Evolutionary conservation across 1,284 basidiomycete species (phyloP), one percentile per base, ranked within the genome.

Genomic region (Volvariella surrecta): DNA sequence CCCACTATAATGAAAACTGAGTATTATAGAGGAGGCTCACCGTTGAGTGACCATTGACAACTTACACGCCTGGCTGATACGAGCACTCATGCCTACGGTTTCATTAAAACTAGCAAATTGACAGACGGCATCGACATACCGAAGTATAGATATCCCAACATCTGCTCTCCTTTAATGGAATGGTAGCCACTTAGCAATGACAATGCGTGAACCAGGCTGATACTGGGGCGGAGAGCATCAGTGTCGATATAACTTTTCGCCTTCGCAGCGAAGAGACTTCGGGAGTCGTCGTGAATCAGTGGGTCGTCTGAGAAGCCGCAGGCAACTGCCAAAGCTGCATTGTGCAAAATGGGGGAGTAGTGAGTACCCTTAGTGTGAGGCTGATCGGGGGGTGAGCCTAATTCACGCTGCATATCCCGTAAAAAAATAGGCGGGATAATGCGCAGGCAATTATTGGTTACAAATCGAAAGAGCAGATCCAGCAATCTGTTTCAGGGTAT

Each of bases 281-380:
- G 57, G 6, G 24, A 6, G 0, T 63, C 61, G 10, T 63, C 57
- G 11, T 63, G 61, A 16, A 74, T 55, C 7, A 53, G 45, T 0
- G 67, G 65, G 35, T 76, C 64, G 44, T 73, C 68, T 8, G 70
- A 68, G 52, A 68, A 76, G 0, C 69, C 64, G 0, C 67, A 60
- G 1, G 71, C 74, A 19, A 80, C 57, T 3, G 76, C 63, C 7
- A 81, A 55, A 1, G 76, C 59, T 6, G 71, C 64, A 52, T 78
- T 79, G 60, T 81, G 78, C 4, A 79, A 60, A 58, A 79, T 70
- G 0, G 76, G 75, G 4, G 73, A 74, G 58, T 79, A 80, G 48
- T 73, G 68, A 0, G 73, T 62, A 1, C 67, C 65, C 24, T 65
- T 63, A 1, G 64, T 55, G 3, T 59, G 58, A 0, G 59, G 47